A percentile compares a stretch with the other conserved stretches of the same genome.
Conservation (phyloP, 2,329 filamentous ascomycete species). For the Colletotrichum gigasporum region DNA sequence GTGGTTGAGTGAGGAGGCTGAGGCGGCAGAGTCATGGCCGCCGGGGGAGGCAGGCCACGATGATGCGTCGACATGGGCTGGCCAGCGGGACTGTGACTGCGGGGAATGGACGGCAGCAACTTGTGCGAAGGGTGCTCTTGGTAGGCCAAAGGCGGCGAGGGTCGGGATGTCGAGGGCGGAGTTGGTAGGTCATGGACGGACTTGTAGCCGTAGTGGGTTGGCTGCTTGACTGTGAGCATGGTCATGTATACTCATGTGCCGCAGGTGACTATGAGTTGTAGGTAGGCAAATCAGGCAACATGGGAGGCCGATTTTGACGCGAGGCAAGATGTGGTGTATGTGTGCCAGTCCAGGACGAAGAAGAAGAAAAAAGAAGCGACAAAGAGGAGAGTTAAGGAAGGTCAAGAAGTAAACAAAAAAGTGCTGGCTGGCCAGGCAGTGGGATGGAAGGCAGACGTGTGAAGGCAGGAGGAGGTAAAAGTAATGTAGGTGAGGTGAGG, state of each 20-base stretch:
- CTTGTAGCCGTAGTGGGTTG: slow-evolving; percentile 66
- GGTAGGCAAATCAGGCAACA: slow-evolving; percentile 4
- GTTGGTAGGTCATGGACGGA: slow-evolving; percentile 71
- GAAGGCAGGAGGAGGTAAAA: slow-evolving; percentile 9
- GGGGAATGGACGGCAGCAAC: slow-evolving; percentile 47
- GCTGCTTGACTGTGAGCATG: slow-evolving; percentile 72
- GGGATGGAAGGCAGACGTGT: slow-evolving; percentile 29
- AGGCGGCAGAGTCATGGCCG: slow-evolving; percentile 69
- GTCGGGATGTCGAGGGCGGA: slow-evolving; percentile 64
- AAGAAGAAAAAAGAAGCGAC: slow-evolving; percentile 11
- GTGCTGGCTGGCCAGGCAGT: slow-evolving; percentile 31
- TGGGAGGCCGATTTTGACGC: slow-evolving; percentile 18
- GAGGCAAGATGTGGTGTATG: background rate
- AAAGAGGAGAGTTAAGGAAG: slow-evolving; percentile 32
- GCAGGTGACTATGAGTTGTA: slow-evolving; percentile 18
- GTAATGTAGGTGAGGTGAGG: slow-evolving; percentile 11
- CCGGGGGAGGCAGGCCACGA: slow-evolving; percentile 75
- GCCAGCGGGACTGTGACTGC: slow-evolving; percentile 56
- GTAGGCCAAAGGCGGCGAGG: slow-evolving; percentile 62
- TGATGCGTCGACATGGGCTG: slow-evolving; percentile 75
- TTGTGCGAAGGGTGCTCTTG: slow-evolving; percentile 56
- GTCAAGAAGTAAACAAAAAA: slow-evolving; percentile 35
- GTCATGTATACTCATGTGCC: slow-evolving; percentile 45
- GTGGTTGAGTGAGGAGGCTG: slow-evolving; percentile 45
- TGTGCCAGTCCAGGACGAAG: slow-evolving; percentile 4